Evolutionary conservation across 345 rosid genomes (phyloP).

Genomic region (Pugionium dolabratum): DNA sequence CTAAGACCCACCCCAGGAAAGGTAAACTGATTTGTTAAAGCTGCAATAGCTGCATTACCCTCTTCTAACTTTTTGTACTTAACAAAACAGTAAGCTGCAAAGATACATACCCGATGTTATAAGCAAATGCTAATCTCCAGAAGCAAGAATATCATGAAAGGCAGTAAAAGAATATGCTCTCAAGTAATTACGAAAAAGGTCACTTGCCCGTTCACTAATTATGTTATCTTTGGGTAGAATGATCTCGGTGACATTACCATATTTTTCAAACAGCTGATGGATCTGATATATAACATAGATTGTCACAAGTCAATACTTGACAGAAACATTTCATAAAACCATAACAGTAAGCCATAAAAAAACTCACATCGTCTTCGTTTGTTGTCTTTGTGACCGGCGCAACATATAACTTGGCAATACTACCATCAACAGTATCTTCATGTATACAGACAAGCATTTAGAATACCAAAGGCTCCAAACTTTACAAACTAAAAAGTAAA

Average conservation of each 20-base stretch:
- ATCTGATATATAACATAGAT: slow-evolving; percentile 45
- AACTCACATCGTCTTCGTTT: slow-evolving; percentile 61
- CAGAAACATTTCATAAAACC: slow-evolving; percentile 29
- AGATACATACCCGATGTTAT: slow-evolving; percentile 23
- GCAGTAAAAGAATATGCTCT: neutral
- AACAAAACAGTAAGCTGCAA: slow-evolving; percentile 80
- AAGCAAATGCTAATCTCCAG: slow-evolving; percentile 10
- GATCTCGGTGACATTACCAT: slow-evolving; percentile 72
- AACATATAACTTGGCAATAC: slow-evolving; percentile 62
- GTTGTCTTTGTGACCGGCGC: slow-evolving; percentile 62
- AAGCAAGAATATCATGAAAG: slow-evolving; percentile 1
- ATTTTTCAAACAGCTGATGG: slow-evolving; percentile 63
- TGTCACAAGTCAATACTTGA: neutral
- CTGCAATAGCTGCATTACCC: slow-evolving; percentile 71
- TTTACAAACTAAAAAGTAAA: neutral
- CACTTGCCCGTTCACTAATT: slow-evolving; percentile 71
- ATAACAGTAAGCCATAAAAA: slow-evolving; percentile 29
- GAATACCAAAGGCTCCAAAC: neutral
- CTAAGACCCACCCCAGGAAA: slow-evolving; percentile 73
- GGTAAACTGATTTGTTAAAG: slow-evolving; percentile 58
- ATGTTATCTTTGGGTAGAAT: slow-evolving; percentile 73
- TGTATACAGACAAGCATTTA: neutral
- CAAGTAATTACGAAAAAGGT: neutral
- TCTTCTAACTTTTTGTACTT: slow-evolving; percentile 71
- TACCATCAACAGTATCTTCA: slow-evolving; percentile 51